Conservation (phyloP, 805 yeast species). For the Candida silvatica region DNA sequence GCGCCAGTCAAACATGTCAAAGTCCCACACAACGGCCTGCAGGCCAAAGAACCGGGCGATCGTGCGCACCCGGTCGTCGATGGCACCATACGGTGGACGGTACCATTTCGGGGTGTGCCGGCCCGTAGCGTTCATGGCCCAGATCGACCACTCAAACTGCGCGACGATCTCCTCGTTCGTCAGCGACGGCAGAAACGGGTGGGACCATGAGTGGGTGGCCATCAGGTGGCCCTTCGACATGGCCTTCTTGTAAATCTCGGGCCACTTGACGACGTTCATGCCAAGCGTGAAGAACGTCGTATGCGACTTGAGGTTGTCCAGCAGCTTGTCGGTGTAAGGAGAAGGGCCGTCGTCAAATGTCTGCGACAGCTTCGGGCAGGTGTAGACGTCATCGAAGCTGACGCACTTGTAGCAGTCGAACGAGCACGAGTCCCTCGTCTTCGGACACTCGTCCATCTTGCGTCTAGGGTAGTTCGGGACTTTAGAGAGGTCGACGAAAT, state of each 20-base stretch:
- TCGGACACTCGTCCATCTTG: conserved; percentile 50
- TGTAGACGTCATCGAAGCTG: conserved; percentile 62
- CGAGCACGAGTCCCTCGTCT: conserved; percentile 52
- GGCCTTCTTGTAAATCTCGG: conserved; percentile 58
- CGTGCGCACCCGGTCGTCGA: conserved; percentile 77
- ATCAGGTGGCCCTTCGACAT: conserved; percentile 62
- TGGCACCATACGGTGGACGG: conserved; percentile 95
- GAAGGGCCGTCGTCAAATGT: conserved; percentile 96
- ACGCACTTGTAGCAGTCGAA: conserved; percentile 83
- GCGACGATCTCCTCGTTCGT: conserved; percentile 79
- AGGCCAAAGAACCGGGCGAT: conserved; percentile 80
- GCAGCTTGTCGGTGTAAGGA: conserved; percentile 52
- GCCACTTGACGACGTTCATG: conserved; percentile 65
- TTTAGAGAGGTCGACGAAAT: conserved; percentile 48
- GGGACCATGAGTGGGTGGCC: conserved; percentile 92
- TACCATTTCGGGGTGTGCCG: conserved; percentile 85
- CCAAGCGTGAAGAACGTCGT: conserved; percentile 86
- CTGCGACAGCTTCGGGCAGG: conserved; percentile 72
- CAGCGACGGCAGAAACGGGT: conserved; percentile 70
- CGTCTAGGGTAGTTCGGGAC: conserved; percentile 45
- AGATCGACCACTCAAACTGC: conserved; percentile 87
- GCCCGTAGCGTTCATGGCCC: conserved; percentile 97
- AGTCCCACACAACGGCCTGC: conserved; percentile 86
- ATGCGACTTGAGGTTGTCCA: conserved; percentile 41
- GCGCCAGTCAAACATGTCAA: conserved; percentile 89